Base-by-base conservation (phyloP, 306 rosid genomes). In the Dalbergia cultrata region DNA sequence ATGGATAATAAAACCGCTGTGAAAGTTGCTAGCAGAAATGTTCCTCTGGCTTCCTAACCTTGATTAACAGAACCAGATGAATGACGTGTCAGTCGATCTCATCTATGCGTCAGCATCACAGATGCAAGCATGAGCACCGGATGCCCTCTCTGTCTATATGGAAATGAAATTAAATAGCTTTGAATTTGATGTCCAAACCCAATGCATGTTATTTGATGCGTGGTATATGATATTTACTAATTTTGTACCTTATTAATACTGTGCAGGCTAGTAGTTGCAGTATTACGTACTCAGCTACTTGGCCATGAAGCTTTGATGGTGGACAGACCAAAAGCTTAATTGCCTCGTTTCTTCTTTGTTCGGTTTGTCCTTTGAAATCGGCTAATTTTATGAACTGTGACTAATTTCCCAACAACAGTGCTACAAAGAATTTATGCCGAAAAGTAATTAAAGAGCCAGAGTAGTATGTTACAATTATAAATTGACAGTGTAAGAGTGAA, bases 91-190 rank as follows among this genome's bases (percentile, higher is more conserved):
- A 49, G 45, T 37, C 47, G 39, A 73, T 65, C 83, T 83, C 83
- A 83, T 18, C 5, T 5, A 14, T 34, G 70, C 72, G 83, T 83
- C 83, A 83, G 60, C 86, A 64, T 3, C 49, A 64, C 34, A 37
- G 73, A 63, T 7, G 49, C 43, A 22, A 33, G 14, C 67, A 39
- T 67, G 58, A 57, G 17, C 10, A 53, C 31, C 31, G 16, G 21
- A 64, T 50, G 73, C 81, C 52, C 80, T 10, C 73, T n/a, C 53
- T 62, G 62, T 62, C 80, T 61, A 18, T 19, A 18, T 8, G 5
- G 33, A 57, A 43, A 43, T 43, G 41, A 37, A 37, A 37, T 37
- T 26, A 26, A 26, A 37, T 37, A 5, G 41, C 41, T 26, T 26
- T 26, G 31, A 26, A 26, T 37, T 37, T 37, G 5, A 37, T 5